Conservation (phyloP, 148 eudicot species). For the Polygonum maritimum region DNA sequence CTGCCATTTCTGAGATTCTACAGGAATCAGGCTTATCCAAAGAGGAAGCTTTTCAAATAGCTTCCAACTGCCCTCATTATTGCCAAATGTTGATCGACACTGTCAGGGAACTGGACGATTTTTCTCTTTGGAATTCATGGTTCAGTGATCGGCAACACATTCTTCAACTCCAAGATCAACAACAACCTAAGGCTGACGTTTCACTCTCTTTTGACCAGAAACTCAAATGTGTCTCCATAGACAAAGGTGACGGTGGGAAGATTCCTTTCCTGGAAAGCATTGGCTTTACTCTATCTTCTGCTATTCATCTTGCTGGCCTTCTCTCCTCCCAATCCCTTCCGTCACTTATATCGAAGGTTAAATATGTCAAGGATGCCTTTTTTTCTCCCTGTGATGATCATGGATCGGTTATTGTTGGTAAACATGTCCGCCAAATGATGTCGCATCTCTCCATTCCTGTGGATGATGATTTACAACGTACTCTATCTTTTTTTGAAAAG, state of each 20-base stretch:
- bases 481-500: slow-evolving; percentile 78
- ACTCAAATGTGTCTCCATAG: slow-evolving; percentile 39
- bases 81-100: slow-evolving; percentile 45
- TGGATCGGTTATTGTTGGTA: slow-evolving; percentile 26
- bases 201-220: slow-evolving; percentile 37
- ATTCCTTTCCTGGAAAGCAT: slow-evolving; percentile 76
- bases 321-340: slow-evolving; percentile 42
- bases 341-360: slow-evolving; percentile 52
- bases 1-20: slow-evolving; percentile 33
- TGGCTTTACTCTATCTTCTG: slow-evolving; percentile 52
- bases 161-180: background rate
- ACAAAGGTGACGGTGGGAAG: slow-evolving; percentile 62
- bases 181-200: background rate
- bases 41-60: slow-evolving; percentile 30
- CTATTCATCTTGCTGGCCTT: slow-evolving; percentile 53
- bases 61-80: slow-evolving; percentile 39
- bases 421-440: slow-evolving; percentile 71
- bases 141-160: slow-evolving; percentile 14
- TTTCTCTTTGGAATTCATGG: slow-evolving; percentile 34
- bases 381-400: slow-evolving; percentile 49
- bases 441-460: slow-evolving; percentile 55
- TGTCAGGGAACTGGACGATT: slow-evolving; percentile 56
- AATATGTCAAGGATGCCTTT: slow-evolving; percentile 68
- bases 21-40: slow-evolving; percentile 31
- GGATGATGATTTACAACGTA: slow-evolving; percentile 77